A percentile compares a stretch with the other conserved stretches of the same genome.
These are phyloP conservation scores for Tolypocladium sp. DNA, from an alignment of 2,329 filamentous ascomycete genomes.

Conservation along the genomic window DNA sequence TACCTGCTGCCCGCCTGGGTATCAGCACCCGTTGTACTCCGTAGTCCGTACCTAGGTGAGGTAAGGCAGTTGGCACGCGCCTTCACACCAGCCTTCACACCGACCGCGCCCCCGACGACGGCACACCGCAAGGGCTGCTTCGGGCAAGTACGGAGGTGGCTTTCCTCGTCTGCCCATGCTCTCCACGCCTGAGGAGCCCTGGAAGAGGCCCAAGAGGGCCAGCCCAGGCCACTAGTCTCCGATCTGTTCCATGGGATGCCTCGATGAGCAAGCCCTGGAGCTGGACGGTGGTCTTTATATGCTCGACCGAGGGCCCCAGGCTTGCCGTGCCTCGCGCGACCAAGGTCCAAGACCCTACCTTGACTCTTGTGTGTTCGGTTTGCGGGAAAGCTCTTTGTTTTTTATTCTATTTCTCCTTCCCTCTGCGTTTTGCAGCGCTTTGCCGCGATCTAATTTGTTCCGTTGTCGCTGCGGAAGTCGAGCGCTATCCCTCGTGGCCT, in stretches of 20 bases:
- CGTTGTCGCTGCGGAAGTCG: neutral
- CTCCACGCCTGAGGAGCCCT: neutral
- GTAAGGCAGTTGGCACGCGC: neutral
- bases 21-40: neutral
- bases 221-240: neutral
- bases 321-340: neutral
- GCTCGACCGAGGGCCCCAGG: neutral
- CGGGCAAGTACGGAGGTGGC: slow-evolving; percentile 1
- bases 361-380: neutral
- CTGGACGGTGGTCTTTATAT: neutral
- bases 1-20: neutral
- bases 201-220: neutral
- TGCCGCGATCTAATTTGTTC: neutral
- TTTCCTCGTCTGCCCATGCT: neutral
- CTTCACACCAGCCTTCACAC: too few relatives aligned
- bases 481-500: too few relatives aligned
- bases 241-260: neutral
- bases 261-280: neutral
- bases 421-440: neutral
- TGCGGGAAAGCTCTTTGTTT: neutral
- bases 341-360: neutral
- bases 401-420: neutral
- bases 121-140: neutral
- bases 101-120: neutral
- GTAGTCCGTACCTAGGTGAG: too few relatives aligned